These are phyloP conservation scores for Wickerhamiella alocasiicola DNA, from an alignment of 805 yeast species.

Conservation along the genomic window DNA sequence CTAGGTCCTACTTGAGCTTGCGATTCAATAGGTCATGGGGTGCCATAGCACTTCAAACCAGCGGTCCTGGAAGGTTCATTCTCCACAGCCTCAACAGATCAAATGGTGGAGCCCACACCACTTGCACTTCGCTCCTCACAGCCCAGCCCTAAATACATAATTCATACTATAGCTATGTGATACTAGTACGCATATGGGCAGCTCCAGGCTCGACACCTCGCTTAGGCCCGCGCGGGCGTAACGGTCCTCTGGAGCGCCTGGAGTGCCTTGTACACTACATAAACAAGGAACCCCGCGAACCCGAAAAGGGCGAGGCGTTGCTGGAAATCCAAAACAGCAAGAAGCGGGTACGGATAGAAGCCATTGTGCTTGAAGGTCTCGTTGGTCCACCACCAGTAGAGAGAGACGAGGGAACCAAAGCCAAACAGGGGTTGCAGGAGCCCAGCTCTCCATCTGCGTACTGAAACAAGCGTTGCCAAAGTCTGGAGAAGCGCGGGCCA, in stretches of 20 bases:
- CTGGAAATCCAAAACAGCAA: slow-evolving; percentile 18
- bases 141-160: too few relatives aligned
- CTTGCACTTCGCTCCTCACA: too few relatives aligned
- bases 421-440: slow-evolving; percentile 15
- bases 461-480: slow-evolving; percentile 21
- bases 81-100: too few relatives aligned
- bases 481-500: slow-evolving; percentile 24
- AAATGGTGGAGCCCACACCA: too few relatives aligned
- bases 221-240: too few relatives aligned
- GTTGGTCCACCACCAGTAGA: slow-evolving; percentile 29
- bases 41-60: too few relatives aligned
- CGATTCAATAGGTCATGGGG: too few relatives aligned
- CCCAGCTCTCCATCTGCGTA: slow-evolving; percentile 21
- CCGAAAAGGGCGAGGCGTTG: slow-evolving; percentile 20
- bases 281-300: slow-evolving; percentile 17
- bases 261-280: slow-evolving; percentile 17
- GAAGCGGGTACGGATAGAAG: slow-evolving; percentile 28
- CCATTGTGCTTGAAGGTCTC: slow-evolving; percentile 22
- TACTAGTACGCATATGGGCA: background rate
- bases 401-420: slow-evolving; percentile 18
- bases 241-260: slow-evolving; percentile 17
- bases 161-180: background rate
- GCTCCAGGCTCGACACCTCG: too few relatives aligned
- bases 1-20: too few relatives aligned
- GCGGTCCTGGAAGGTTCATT: too few relatives aligned